A percentile compares a stretch with the other conserved stretches of the same genome.
Evolutionary conservation across 495 filamentous ascomycete genomes (phyloP).

Genomic region (Astrothelium subdiscretum): DNA sequence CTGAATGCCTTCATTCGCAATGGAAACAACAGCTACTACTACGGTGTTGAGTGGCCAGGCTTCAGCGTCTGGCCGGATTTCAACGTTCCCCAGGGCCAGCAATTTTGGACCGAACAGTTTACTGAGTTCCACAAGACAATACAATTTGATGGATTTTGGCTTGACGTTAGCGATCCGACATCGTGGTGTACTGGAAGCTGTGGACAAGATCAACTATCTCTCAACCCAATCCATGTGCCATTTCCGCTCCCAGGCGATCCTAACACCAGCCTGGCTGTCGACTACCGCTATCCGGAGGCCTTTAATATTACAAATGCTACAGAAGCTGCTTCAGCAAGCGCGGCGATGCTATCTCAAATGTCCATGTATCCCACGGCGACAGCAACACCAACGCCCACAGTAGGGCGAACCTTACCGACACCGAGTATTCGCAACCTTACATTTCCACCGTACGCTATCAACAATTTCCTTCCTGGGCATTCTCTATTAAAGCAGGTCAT

Average conservation of each 20-base stretch:
- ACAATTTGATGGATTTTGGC: slow-evolving; percentile 15
- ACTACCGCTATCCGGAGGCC: slow-evolving; percentile 13
- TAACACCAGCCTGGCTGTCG: slow-evolving; percentile 6
- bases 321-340: slow-evolving; percentile 14
- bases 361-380: slow-evolving; percentile 6
- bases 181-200: slow-evolving; percentile 16
- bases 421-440: slow-evolving; percentile 14
- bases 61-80: slow-evolving; percentile 14
- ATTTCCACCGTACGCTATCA: slow-evolving; percentile 18
- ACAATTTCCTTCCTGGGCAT: slow-evolving; percentile 14
- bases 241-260: slow-evolving; percentile 14
- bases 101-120: slow-evolving; percentile 15
- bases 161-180: slow-evolving; percentile 13
- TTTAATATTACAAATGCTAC: slow-evolving; percentile 16
- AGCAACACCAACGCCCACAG: slow-evolving; percentile 8
- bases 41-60: slow-evolving; percentile 16
- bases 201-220: slow-evolving; percentile 5
- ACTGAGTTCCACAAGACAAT: slow-evolving; percentile 8
- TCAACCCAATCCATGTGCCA: slow-evolving; percentile 14
- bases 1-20: slow-evolving; percentile 10
- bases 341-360: slow-evolving; percentile 9
- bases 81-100: slow-evolving; percentile 5
- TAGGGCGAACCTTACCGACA: slow-evolving; percentile 10
- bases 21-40: slow-evolving; percentile 13
- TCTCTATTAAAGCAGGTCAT: slow-evolving; percentile 14